Percentiles rank a stretch among this genome's conserved stretches.
phyloP scores from a whole-genome alignment of 192 early-diverging fungal species.

The Pilobolus umbonatus region DNA sequence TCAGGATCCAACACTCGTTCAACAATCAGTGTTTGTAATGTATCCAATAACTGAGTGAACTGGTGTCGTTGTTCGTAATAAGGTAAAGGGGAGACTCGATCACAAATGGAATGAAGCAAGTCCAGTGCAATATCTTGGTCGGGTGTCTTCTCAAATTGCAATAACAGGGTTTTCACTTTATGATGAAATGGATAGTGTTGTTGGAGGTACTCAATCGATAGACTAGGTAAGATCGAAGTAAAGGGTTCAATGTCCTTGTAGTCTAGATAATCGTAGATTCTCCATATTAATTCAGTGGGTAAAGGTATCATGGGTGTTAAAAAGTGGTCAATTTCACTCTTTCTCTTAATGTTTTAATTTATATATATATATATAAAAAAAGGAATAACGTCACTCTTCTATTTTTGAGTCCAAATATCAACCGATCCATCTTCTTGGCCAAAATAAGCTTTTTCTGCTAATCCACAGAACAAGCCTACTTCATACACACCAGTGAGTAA shows the following conservation, averaged over 20 bases:
- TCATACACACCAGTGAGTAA: slow-evolving; percentile 82
- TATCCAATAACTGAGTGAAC: slow-evolving; percentile 27
- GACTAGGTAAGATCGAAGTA: no score
- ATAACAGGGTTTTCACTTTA: slow-evolving; percentile 37
- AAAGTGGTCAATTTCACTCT: background rate
- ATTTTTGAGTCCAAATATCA: slow-evolving; percentile 28
- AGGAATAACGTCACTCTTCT: background rate
- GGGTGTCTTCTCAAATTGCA: slow-evolving; percentile 86
- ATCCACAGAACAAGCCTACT: slow-evolving; percentile 85
- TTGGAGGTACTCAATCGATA: background rate
- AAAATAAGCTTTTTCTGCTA: slow-evolving; percentile 82
- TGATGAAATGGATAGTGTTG: slow-evolving; percentile 21
- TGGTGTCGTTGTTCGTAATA: slow-evolving; percentile 19
- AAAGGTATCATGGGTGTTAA: slow-evolving; percentile 13
- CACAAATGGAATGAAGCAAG: slow-evolving; percentile 17
- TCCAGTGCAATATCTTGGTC: no score
- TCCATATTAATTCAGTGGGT: slow-evolving; percentile 23
- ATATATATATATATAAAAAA: background rate
- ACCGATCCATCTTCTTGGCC: slow-evolving; percentile 76
- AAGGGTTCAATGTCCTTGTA: slow-evolving; percentile 28
- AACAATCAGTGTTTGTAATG: slow-evolving; percentile 21
- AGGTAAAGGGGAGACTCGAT: slow-evolving; percentile 10
- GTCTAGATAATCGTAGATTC: slow-evolving; percentile 3
- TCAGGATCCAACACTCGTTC: slow-evolving; percentile 11
- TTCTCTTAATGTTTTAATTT: background rate